Evolutionary conservation across 257 asterid species (phyloP), one percentile per base, ranked within the genome.

Genomic region (Oldenlandia corymbosa): DNA sequence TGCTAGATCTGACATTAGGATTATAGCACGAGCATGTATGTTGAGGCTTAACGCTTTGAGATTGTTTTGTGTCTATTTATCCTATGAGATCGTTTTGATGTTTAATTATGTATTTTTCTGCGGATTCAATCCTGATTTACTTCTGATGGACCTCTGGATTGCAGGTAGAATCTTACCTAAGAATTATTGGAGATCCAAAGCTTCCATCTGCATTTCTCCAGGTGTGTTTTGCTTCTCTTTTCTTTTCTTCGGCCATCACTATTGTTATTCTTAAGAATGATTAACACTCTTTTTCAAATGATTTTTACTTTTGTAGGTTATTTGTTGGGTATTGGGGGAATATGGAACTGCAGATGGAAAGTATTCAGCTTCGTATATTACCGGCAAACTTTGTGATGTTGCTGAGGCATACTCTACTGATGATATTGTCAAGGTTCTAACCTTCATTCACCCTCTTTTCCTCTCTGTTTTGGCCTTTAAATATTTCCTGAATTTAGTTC

Each of bases 321-420:
- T 93, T 73, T 93, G 99, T 68, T 93, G 99, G 99, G 96, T 93
- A 66, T 73, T 93, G 77, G 99, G 99, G 64, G 99, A 93, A 83
- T 90, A 90, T 75, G 97, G 97, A 71, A 85, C 92, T 71, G 94
- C 90, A 65, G 96, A 83, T 81, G 95, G 94, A 62, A 90, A 84
- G 73, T 82, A 85, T 76, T 84, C 99, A 64, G 94, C 99, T 65
- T 84, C 97, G 55, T 87, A 93, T 81, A 84, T 90, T 61, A 81
- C 84, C 56, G 99, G 99, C 59, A 93, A 90, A 77, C 80, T 93
- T 76, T 83, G 94, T 75, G 99, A 93, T 64, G 85, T 79, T 59
- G 90, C 99, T 46, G 99, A 93, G 79, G 94, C 96, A 52, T 95
- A 93, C 80, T 81, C 94, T 31, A 79, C 85, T 48, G 96, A 93